A percentile compares a stretch with the other conserved stretches of the same genome.
Evolutionary conservation across 139 green algal species (phyloP).

Genomic region (Asterochloris erici): DNA sequence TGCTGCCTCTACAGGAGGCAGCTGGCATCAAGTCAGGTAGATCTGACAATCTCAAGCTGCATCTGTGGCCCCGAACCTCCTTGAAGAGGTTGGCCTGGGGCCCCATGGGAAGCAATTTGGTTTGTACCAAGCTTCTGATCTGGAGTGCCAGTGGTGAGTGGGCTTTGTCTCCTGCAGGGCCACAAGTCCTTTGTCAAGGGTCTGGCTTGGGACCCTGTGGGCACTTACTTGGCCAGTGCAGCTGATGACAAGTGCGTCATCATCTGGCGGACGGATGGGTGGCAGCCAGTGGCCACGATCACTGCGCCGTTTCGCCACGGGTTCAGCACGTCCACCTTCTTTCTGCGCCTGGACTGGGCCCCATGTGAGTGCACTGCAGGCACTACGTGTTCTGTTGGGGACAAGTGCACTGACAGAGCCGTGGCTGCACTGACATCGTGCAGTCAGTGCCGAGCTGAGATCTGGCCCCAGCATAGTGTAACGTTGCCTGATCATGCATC

Average conservation of each 20-base stretch:
- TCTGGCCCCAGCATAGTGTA: too few species aligned
- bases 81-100: too few species aligned
- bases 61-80: too few species aligned
- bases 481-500: too few species aligned
- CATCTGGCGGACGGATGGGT: slow-evolving; percentile 77
- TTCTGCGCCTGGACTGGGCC: slow-evolving; percentile 43
- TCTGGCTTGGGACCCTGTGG: slow-evolving; percentile 94
- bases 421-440: too few species aligned
- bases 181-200: slow-evolving; percentile 92
- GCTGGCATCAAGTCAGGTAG: too few species aligned
- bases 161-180: slow-evolving; percentile 26
- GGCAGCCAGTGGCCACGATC: slow-evolving; percentile 46
- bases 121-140: not conserved
- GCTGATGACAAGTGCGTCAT: slow-evolving; percentile 54
- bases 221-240: slow-evolving; percentile 80
- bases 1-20: too few species aligned
- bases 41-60: too few species aligned
- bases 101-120: too few species aligned
- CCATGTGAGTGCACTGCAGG: slow-evolving; percentile 17
- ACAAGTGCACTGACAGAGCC: slow-evolving; percentile 5
- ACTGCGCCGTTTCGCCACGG: slow-evolving; percentile 44
- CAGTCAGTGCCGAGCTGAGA: too few species aligned
- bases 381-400: slow-evolving; percentile 33
- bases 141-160: slow-evolving; percentile 4
- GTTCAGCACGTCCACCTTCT: slow-evolving; percentile 38